phyloP scores from a whole-genome alignment of 1,284 basidiomycete species.

The Schizophyllum commune region DNA sequence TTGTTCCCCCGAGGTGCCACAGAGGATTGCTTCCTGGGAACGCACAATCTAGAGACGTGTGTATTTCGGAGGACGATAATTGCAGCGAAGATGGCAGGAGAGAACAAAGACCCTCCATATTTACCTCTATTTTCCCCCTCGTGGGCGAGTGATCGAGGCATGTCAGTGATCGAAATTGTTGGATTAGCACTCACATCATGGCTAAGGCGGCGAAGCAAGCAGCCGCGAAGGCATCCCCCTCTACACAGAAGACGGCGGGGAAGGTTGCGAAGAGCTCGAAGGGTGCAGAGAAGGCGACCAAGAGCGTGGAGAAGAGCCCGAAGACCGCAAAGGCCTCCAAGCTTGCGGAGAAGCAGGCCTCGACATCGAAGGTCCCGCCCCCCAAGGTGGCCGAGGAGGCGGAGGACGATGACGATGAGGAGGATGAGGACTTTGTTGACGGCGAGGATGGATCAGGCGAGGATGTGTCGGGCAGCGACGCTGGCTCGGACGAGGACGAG shows the following conservation, averaged over 20 bases:
- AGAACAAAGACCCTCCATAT: not conserved
- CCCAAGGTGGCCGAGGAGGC: too few relatives aligned
- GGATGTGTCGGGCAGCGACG: constrained; percentile 56
- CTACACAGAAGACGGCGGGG: not conserved
- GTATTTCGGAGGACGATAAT: too few relatives aligned
- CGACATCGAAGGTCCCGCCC: not conserved
- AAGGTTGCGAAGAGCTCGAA: not conserved
- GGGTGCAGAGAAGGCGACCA: not conserved
- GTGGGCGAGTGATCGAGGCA: too few relatives aligned
- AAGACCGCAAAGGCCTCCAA: not conserved
- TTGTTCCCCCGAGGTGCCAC: too few relatives aligned
- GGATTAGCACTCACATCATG: not conserved
- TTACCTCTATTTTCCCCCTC: not conserved
- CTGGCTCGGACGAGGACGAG: constrained; percentile 27
- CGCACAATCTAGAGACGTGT: too few relatives aligned
- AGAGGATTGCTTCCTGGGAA: too few relatives aligned
- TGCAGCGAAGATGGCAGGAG: not conserved
- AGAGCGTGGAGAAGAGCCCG: not conserved
- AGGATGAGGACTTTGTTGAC: constrained; percentile 10
- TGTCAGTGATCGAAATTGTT: not conserved
- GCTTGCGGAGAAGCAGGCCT: not conserved
- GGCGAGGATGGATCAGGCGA: constrained; percentile 36
- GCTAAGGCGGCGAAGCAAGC: not conserved
- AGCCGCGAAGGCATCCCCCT: not conserved
- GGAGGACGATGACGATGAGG: not conserved